These are phyloP conservation scores for Coniochaeta prunicola DNA, from an alignment of 2,329 filamentous ascomycete species.

Conservation along the genomic window DNA sequence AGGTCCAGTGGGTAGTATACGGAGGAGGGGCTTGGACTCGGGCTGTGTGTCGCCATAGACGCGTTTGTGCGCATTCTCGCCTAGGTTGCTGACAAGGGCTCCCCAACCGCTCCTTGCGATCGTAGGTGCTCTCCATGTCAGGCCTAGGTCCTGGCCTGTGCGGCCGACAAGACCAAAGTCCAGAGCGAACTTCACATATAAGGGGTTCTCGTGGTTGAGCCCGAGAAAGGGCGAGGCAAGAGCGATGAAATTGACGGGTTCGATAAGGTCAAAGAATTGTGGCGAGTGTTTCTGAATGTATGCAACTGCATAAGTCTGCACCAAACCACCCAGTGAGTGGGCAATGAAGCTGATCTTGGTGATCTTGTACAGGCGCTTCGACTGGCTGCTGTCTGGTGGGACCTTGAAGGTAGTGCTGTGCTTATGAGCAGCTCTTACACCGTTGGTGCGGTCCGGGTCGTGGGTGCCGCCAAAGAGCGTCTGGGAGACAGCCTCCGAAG, in stretches of 20 bases:
- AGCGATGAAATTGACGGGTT: constrained; percentile 83
- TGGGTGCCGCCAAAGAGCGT: constrained; percentile 15
- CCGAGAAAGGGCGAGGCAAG: constrained; percentile 84
- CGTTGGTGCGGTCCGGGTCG: constrained; percentile 31
- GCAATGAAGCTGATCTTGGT: constrained; percentile 94
- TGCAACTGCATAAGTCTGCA: constrained; percentile 90
- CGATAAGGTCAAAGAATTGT: constrained; percentile 77
- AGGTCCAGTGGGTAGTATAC: constrained; percentile 85
- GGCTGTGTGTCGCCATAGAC: constrained; percentile 58
- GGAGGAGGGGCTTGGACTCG: constrained; percentile 78
- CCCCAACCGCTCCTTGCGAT: constrained; percentile 82
- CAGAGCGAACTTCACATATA: constrained; percentile 94
- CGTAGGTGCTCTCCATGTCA: constrained; percentile 89
- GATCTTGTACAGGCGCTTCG: constrained; percentile 64
- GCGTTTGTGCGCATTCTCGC: constrained; percentile 56
- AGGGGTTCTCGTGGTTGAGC: constrained; percentile 91
- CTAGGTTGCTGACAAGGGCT: constrained; percentile 75
- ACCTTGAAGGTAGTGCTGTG: constrained; percentile 44
- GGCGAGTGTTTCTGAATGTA: constrained; percentile 97
- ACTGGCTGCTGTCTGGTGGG: constrained; percentile 15
- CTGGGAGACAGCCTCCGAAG: constrained; percentile 33
- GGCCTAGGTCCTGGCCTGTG: constrained; percentile 87
- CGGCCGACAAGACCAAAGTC: constrained; percentile 96
- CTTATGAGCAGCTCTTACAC: constrained; percentile 29
- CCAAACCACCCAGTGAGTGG: constrained; percentile 81